Conservation (phyloP, 345 rosid species). For the Lepidium aucheri region DNA sequence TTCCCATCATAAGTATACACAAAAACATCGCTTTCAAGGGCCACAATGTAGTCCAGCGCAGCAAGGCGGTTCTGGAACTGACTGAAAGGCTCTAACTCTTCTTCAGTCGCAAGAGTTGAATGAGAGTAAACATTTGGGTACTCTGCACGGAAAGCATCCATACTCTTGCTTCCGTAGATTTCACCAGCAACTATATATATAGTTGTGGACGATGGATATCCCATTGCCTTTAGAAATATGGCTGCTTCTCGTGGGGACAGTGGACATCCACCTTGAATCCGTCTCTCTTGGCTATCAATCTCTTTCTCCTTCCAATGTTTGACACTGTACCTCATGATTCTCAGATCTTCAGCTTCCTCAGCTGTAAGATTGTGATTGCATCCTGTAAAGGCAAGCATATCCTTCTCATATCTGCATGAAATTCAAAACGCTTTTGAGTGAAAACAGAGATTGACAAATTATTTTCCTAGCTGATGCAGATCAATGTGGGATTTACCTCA, state of each 20-base stretch:
- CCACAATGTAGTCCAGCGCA: conserved; percentile 82
- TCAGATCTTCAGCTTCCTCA: conserved; percentile 65
- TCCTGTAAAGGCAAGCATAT: conserved; percentile 97
- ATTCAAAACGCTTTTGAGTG: conserved; percentile 7
- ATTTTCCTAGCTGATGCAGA: neutral
- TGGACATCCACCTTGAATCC: conserved; percentile 86
- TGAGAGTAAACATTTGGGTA: conserved; percentile 82
- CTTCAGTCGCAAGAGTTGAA: conserved; percentile 66
- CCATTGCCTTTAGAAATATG: conserved; percentile 85
- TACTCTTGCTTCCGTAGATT: conserved; percentile 70
- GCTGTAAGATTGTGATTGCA: conserved; percentile 81
- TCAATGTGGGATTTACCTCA: conserved; percentile 34
- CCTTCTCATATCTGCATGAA: conserved; percentile 80
- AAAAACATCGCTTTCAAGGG: conserved; percentile 90
- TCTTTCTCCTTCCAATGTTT: conserved; percentile 98
- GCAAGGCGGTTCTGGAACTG: conserved; percentile 87
- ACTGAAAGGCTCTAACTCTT: conserved; percentile 68
- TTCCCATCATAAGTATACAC: conserved; percentile 91
- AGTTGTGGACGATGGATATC: conserved; percentile 75
- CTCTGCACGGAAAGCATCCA: conserved; percentile 63
- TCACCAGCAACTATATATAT: conserved; percentile 90
- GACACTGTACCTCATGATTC: conserved; percentile 60
- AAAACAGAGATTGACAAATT: neutral
- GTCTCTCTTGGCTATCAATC: conserved; percentile 53
- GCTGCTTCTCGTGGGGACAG: conserved; percentile 99